Conservation (phyloP, 2,329 filamentous ascomycete species). For the Xylariales sp. region DNA sequence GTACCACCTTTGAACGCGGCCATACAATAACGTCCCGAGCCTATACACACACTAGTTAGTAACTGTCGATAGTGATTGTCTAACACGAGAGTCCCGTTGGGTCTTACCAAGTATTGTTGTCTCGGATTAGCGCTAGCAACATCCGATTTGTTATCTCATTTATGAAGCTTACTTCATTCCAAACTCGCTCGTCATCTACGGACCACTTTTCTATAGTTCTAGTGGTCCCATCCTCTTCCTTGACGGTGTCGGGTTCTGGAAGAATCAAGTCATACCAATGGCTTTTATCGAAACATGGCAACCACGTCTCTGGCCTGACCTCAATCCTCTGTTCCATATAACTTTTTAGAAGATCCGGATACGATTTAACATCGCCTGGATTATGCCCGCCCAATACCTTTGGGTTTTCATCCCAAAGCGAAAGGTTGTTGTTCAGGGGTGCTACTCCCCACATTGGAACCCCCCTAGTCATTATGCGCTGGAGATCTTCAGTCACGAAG, state of each 20-base stretch:
- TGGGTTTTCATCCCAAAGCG: constrained; percentile 7
- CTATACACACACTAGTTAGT: neutral
- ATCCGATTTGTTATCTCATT: constrained; percentile 24
- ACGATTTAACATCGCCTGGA: neutral
- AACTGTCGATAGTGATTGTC: too few relatives aligned
- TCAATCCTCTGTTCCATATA: constrained; percentile 14
- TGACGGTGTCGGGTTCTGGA: neutral
- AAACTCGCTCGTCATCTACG: constrained; percentile 15
- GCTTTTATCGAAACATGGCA: constrained; percentile 9
- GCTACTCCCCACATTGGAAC: neutral
- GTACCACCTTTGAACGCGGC: constrained; percentile 11
- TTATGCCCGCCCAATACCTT: constrained; percentile 7
- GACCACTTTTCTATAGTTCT: neutral
- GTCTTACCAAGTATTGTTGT: constrained; percentile 23
- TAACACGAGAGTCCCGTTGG: neutral
- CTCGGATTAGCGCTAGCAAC: constrained; percentile 9
- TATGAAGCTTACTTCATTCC: neutral
- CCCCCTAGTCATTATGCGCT: neutral
- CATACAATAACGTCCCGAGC: constrained; percentile 20
- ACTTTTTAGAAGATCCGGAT: neutral
- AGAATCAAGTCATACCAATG: constrained; percentile 6
- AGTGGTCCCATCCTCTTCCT: neutral
- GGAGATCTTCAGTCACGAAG: neutral
- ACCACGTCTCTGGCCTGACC: constrained; percentile 2
- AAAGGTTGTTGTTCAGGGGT: constrained; percentile 1